Conservation (phyloP, 2,329 filamentous ascomycete species). For the Diaporthe australafricana region DNA sequence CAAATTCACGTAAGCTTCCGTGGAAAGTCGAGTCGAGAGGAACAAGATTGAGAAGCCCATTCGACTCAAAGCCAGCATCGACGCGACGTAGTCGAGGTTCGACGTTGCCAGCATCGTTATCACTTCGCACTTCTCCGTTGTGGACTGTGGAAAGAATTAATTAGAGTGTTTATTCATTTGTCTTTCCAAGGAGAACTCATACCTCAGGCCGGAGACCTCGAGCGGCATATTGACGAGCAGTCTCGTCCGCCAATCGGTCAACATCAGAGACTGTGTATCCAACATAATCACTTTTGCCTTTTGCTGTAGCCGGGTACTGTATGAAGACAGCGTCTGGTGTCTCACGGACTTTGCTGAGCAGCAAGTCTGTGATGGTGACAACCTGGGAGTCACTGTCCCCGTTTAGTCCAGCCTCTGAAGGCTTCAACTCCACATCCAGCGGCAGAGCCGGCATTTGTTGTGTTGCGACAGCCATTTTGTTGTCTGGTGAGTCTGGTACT, state of each 20-base stretch:
- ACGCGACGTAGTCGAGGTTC: slow-evolving; percentile 62
- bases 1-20: slow-evolving; percentile 60
- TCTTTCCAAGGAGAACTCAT: background rate
- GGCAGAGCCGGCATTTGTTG: slow-evolving; percentile 15
- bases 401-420: background rate
- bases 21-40: slow-evolving; percentile 64
- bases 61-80: slow-evolving; percentile 62
- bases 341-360: slow-evolving; percentile 33
- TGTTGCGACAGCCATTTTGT: slow-evolving; percentile 26
- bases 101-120: slow-evolving; percentile 61
- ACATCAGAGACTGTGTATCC: slow-evolving; percentile 32
- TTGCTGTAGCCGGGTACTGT: slow-evolving; percentile 31
- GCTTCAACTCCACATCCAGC: slow-evolving; percentile 2
- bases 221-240: slow-evolving; percentile 32
- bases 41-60: slow-evolving; percentile 65
- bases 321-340: slow-evolving; percentile 32
- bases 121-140: slow-evolving; percentile 47
- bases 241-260: slow-evolving; percentile 32
- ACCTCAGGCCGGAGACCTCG: slow-evolving; percentile 32
- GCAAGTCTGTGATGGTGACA: slow-evolving; percentile 32
- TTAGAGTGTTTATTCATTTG: background rate
- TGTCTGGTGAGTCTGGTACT: slow-evolving; percentile 12
- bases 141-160: background rate
- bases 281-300: slow-evolving; percentile 34
- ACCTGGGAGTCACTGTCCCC: background rate